Conservation (phyloP, 768 basidiomycete species). For the Clitopilus passeckerianus region DNA sequence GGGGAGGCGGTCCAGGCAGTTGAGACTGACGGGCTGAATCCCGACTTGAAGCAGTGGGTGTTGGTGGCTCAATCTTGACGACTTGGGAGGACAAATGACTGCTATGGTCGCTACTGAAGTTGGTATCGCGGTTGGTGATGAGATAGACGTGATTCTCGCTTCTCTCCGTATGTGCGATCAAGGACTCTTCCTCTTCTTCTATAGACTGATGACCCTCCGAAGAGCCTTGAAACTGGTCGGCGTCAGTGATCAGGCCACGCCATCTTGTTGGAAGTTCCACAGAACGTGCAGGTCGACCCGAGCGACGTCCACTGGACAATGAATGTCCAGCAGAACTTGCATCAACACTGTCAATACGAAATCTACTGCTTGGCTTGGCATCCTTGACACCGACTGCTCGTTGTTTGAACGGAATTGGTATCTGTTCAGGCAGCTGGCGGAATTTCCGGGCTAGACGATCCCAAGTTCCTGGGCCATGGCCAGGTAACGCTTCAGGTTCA, state of each 20-base stretch:
- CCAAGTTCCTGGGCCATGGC: background rate
- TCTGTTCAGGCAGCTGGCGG: constrained; percentile 8
- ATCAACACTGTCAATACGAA: constrained; percentile 14
- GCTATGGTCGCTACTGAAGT: background rate
- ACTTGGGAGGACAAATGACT: constrained; percentile 2
- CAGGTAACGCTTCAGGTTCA: background rate
- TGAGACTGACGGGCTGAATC: background rate
- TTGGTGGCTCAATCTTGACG: constrained; percentile 14
- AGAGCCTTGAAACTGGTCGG: constrained; percentile 8
- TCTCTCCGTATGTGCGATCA: constrained; percentile 9
- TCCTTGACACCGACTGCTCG: constrained; percentile 9
- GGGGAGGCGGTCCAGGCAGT: background rate
- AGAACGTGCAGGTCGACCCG: constrained; percentile 1
- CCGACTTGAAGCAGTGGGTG: constrained; percentile 10
- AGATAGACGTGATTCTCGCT: constrained; percentile 12
- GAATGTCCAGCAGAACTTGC: constrained; percentile 7
- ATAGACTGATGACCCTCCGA: background rate
- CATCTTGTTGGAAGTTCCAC: constrained; percentile 1
- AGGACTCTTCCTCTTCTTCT: constrained; percentile 7
- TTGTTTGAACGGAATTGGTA: constrained; percentile 12
- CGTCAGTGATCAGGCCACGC: constrained; percentile 13
- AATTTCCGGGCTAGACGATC: constrained; percentile 7
- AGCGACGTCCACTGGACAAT: background rate
- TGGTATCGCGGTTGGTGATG: constrained; percentile 11
- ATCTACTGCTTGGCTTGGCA: constrained; percentile 7